Evolutionary conservation across 2,329 filamentous ascomycete genomes (phyloP).

Genomic region (Penicillium freii): DNA sequence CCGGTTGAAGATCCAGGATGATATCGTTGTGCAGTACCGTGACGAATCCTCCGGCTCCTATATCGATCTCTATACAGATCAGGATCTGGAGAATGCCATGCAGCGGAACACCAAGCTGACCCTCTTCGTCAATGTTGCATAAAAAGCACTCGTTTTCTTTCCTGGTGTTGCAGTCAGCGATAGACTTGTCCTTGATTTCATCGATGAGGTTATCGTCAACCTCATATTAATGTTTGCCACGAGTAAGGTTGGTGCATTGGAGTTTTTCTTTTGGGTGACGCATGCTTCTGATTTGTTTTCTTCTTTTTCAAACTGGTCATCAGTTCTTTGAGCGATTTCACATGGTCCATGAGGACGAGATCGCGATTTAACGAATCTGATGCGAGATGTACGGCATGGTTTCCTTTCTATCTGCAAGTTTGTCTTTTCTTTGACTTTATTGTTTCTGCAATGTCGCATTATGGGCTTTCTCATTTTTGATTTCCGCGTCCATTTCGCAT

Average conservation of each 20-base stretch:
- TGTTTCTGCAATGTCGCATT: constrained; percentile 17
- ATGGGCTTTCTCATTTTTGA: constrained; percentile 16
- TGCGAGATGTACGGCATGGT: constrained; percentile 34
- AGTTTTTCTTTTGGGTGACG: constrained; percentile 23
- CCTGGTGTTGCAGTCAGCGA: constrained; percentile 5
- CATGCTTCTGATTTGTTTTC: not conserved
- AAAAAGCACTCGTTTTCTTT: constrained; percentile 16
- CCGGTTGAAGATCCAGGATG: constrained; percentile 74
- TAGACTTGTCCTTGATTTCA: constrained; percentile 18
- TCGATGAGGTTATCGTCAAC: constrained; percentile 13
- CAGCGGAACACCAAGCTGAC: constrained; percentile 84
- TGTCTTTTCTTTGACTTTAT: constrained; percentile 4
- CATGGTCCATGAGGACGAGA: constrained; percentile 21
- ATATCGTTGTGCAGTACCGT: constrained; percentile 77
- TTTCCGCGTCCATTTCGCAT: constrained; percentile 6
- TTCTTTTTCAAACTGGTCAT: constrained; percentile 7
- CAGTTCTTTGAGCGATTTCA: constrained; percentile 28
- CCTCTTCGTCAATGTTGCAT: constrained; percentile 59
- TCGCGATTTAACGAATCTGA: constrained; percentile 36
- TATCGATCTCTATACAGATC: constrained; percentile 71
- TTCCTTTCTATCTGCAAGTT: constrained; percentile 12
- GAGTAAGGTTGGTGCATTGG: constrained; percentile 25
- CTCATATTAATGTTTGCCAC: constrained; percentile 15
- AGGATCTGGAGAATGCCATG: constrained; percentile 77
- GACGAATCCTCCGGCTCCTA: constrained; percentile 77